Conservation (phyloP, 345 rosid species). For the rapeseed (Brassica napus) region Da-Ae NC_063435.1:24043501-24044000, state of each 20-base stretch:
- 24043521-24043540: slow-evolving; percentile 34
- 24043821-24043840: slow-evolving; percentile 4
- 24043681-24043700: slow-evolving; percentile 69
- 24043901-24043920: slow-evolving; percentile 16
- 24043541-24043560: slow-evolving; percentile 94
- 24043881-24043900: not conserved
- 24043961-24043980: not conserved
- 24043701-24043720: slow-evolving; percentile 83
- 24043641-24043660: not conserved
- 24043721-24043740: slow-evolving; percentile 71
- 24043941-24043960: not conserved
- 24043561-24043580: slow-evolving; percentile 81
- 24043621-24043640: not conserved
- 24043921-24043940: not conserved
- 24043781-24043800: slow-evolving; percentile 12
- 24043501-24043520: slow-evolving; percentile 1
- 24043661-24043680: too few species aligned
- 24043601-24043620: slow-evolving; percentile 62
- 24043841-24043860: not conserved
- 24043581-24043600: slow-evolving; percentile 75
- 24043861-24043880: slow-evolving; percentile 18
- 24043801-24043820: slow-evolving; percentile 9
- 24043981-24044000: slow-evolving; percentile 7
- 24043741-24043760: slow-evolving; percentile 82
- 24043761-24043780: slow-evolving; percentile 34